Base-by-base conservation (phyloP, 1,139 yeast species). In the Nakaseomyces nivariensis region DNA sequence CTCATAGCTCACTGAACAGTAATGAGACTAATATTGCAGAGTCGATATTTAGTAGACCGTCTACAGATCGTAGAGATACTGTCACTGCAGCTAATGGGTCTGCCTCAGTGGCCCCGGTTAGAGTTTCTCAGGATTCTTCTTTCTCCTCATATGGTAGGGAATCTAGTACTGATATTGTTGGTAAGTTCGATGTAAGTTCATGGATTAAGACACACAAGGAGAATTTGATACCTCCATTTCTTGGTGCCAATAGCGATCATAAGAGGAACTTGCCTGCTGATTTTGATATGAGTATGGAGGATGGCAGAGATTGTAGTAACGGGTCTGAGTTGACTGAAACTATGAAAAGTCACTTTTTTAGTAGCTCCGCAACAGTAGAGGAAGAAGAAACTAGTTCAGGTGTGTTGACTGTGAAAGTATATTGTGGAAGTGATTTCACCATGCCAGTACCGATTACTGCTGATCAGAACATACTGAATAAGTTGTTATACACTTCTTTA, bases 401-500 rank as follows among this genome's bases (percentile, higher is more conserved):
- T 13, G 58, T 61, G 46, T 52, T 61, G 52, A 61, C 64, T 1
- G 52, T 61, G 9, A 61, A 61, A 46, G 56, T 61, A 3, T 61
- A 61, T 46, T 55, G 57, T 38, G 64, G 64, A 11, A 63, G 59
- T 38, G 57, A 56, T 5, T 60, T 61, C 49, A 54, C 53, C 32
- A 51, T 61, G 44, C 64, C 64, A 7, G 56, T 61, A 26, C 61
- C 64, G 7, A 56, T 61, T 4, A 57, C 58, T 5, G 59, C 62
- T 5, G 59, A 60, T 49, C 59, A 56, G 24, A 63, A 58, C 43
- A 52, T 61, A 25, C 47, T 61, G 49, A 51, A 56, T 26, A 58
- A 58, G 47, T 49, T 58, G 24, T 45, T 64, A 37, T 52, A 57
- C 26, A 61, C 67, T 1, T 67, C 67, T n/a, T 58, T 61, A 10